Base-by-base conservation (phyloP, 129 eudicot species). In the Artemisia argyi region DNA sequence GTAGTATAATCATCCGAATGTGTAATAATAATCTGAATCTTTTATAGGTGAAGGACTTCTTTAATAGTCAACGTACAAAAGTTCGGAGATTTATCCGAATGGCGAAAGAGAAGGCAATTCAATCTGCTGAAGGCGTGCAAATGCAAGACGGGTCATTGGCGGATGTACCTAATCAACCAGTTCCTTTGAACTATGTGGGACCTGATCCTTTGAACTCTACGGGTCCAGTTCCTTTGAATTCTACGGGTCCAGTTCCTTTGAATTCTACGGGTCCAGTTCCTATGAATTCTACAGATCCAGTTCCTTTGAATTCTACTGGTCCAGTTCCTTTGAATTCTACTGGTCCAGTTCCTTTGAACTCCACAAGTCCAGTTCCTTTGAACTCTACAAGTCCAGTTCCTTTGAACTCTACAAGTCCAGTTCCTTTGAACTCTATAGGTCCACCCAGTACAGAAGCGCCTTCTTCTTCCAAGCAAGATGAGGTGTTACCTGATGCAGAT, bases 1-100 rank as follows among this genome's bases (percentile, higher is more conserved):
- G 73, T 56, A 55, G 46, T 75, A 3, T 55, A 4, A 24, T 24
- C 65, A 28, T 18, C 15, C 19, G 26, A 26, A 26, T 44, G 30
- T 22, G 22, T 66, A 39, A 14, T 72, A 16, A 19, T 61, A 50
- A 20, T 17, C 65, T 28, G 44, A 14, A 26, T 53, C 12, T 28
- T n/a, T 39, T 35, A 54, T 69, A 94, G 99, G 96, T 90, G 68
- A 85, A 89, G 65, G 97, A 95, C 44, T 95, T 88, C 68, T 95
- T 95, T 75, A 79, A 83, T 13, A 68, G 76, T 76, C 99, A 88
- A 65, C 89, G 91, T 16, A 32, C 96, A 28, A 86, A 90, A 79
- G 91, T 95, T 69, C 82, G 99, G 73, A 95, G 81, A 75, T 84
- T 84, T 80, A 86, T 83, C 44, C 84, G 96, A 57, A 26, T 90